phyloP scores from a whole-genome alignment of 345 rosid species.

The Psidium friedrichsthalianum region DNA sequence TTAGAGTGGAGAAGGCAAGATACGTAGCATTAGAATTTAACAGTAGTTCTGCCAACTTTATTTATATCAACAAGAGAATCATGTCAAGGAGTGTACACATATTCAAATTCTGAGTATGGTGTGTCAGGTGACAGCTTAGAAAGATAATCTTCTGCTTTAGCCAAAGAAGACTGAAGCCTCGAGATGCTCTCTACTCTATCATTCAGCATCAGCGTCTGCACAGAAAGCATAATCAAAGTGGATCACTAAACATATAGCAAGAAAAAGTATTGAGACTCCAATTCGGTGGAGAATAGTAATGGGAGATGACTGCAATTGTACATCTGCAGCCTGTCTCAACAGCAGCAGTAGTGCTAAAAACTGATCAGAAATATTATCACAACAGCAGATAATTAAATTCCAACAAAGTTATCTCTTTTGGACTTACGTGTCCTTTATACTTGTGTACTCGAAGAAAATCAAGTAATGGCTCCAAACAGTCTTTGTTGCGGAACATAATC shows the following conservation, averaged over 20 bases:
- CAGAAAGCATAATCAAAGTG: background rate
- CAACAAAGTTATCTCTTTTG: background rate
- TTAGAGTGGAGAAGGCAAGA: background rate
- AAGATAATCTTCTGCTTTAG: conserved; percentile 84
- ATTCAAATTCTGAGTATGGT: conserved; percentile 70
- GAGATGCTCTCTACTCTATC: conserved; percentile 62
- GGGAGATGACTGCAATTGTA: background rate
- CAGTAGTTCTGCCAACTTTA: background rate
- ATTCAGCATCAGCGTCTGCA: conserved; percentile 87
- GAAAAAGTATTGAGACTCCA: background rate
- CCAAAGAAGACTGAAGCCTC: conserved; percentile 52
- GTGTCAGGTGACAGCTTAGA: conserved; percentile 61
- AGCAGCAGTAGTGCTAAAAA: background rate
- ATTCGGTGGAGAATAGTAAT: background rate
- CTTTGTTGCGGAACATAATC: conserved; percentile 84
- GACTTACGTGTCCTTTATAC: conserved; percentile 86
- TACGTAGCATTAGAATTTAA: background rate
- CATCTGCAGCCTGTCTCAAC: background rate
- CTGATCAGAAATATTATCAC: background rate
- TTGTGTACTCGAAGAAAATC: conserved; percentile 77
- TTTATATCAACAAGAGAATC: background rate
- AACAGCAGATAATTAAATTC: background rate
- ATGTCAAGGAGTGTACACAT: conserved; percentile 19
- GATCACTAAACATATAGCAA: background rate
- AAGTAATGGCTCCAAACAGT: conserved; percentile 77